phyloP scores from a whole-genome alignment of 495 filamentous ascomycete genomes.

The Hypoxylon intermedium region DNA sequence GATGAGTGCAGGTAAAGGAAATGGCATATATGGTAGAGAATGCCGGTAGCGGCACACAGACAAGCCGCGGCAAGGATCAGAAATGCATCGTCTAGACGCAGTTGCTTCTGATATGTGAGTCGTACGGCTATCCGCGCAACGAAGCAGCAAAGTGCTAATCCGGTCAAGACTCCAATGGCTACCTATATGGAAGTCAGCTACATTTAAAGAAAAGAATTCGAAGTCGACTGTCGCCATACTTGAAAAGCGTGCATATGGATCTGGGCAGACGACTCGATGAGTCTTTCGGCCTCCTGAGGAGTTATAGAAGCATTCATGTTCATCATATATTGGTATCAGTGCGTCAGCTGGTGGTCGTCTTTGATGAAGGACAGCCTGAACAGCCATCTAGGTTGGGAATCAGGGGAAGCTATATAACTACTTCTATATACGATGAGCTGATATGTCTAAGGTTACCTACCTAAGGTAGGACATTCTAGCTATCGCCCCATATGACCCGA shows the following conservation, averaged over 20 bases:
- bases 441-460: background rate
- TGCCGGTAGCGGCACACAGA: slow-evolving; percentile 17
- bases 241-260: slow-evolving; percentile 15
- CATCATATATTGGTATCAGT: background rate
- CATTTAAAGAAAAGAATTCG: background rate
- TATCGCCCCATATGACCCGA: background rate
- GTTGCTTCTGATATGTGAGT: slow-evolving; percentile 20
- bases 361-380: background rate
- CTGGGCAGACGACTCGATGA: slow-evolving; percentile 4
- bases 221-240: background rate
- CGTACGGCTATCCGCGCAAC: slow-evolving; percentile 21
- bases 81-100: slow-evolving; percentile 27
- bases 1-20: slow-evolving; percentile 23
- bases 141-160: slow-evolving; percentile 20
- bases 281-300: background rate
- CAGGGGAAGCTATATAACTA: background rate
- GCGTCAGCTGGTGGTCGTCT: background rate
- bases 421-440: background rate
- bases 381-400: background rate
- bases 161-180: slow-evolving; percentile 15
- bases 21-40: slow-evolving; percentile 21
- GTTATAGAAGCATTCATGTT: slow-evolving; percentile 1
- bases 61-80: slow-evolving; percentile 19
- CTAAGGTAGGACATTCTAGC: background rate
- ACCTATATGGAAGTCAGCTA: slow-evolving; percentile 5